Conservation (phyloP, 768 basidiomycete genomes). For the Naganishia friedmannii region DNA sequence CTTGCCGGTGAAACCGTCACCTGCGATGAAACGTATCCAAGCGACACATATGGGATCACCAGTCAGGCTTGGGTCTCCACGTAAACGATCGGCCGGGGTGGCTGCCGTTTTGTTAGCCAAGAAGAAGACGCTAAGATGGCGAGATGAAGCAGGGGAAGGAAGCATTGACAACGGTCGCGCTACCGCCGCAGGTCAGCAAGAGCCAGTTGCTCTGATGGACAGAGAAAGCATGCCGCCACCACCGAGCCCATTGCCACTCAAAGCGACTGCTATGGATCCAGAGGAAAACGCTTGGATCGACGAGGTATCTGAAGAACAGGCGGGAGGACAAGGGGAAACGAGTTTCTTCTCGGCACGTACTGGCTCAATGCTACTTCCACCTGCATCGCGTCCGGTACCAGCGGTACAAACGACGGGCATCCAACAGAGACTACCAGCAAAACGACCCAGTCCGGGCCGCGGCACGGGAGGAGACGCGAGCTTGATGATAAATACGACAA, state of each 20-base stretch:
- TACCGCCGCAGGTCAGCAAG: constrained; percentile 35
- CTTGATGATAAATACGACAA: background rate
- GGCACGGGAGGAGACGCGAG: constrained; percentile 8
- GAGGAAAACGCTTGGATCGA: constrained; percentile 15
- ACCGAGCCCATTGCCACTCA: background rate
- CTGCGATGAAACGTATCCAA: constrained; percentile 29
- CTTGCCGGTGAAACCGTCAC: constrained; percentile 27
- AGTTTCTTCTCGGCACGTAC: background rate
- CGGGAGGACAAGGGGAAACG: background rate
- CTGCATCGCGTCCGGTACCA: background rate
- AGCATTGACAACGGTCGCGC: constrained; percentile 35
- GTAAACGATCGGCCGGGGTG: constrained; percentile 23
- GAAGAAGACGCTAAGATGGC: constrained; percentile 38
- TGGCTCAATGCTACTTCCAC: background rate
- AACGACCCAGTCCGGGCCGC: constrained; percentile 2
- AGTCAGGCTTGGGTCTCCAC: constrained; percentile 6
- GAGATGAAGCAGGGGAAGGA: constrained; percentile 41
- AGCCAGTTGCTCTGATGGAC: constrained; percentile 34
- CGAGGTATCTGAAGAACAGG: constrained; percentile 3
- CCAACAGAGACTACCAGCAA: constrained; percentile 6
- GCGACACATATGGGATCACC: constrained; percentile 9
- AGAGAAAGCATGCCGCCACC: constrained; percentile 22
- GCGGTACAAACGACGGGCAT: background rate
- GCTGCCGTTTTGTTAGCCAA: background rate
- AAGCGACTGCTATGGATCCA: background rate